These are phyloP conservation scores for Teratosphaeria destructans DNA, from an alignment of 2,329 filamentous ascomycete genomes.

Conservation along the genomic window DNA sequence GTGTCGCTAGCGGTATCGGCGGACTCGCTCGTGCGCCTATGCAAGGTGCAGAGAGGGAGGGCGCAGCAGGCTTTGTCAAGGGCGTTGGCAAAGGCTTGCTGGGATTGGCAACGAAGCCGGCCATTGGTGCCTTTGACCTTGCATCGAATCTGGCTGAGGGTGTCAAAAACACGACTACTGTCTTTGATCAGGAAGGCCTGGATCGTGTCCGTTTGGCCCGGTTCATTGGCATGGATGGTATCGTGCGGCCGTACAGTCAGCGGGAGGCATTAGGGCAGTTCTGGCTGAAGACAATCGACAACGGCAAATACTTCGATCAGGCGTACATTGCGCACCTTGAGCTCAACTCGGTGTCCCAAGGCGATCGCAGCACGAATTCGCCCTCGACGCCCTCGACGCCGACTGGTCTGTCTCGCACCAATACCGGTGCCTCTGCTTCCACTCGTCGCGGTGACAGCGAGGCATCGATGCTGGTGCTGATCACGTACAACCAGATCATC, in stretches of 20 bases:
- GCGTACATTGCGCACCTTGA: slow-evolving; percentile 95
- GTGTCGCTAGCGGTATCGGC: slow-evolving; percentile 84
- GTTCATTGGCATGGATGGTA: slow-evolving; percentile 84
- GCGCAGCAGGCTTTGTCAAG: slow-evolving; percentile 89
- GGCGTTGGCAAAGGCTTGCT: slow-evolving; percentile 91
- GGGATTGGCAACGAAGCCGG: slow-evolving; percentile 91
- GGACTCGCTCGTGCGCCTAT: slow-evolving; percentile 88
- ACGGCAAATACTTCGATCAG: slow-evolving; percentile 96
- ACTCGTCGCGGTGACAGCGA: slow-evolving; percentile 13
- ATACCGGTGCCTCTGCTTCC: not conserved
- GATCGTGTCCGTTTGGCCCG: slow-evolving; percentile 89
- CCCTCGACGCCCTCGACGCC: not conserved
- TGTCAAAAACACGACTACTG: slow-evolving; percentile 95
- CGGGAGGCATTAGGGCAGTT: slow-evolving; percentile 93
- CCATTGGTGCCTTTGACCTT: slow-evolving; percentile 91
- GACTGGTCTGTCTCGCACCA: not conserved
- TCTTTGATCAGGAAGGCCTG: slow-evolving; percentile 89
- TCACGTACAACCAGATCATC: slow-evolving; percentile 61
- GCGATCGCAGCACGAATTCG: slow-evolving; percentile 35
- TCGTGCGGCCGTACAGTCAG: slow-evolving; percentile 88
- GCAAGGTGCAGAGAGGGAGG: slow-evolving; percentile 92
- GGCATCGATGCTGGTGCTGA: slow-evolving; percentile 56
- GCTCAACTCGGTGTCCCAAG: slow-evolving; percentile 55
- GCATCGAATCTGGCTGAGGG: slow-evolving; percentile 95
- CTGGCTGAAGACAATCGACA: slow-evolving; percentile 97